Conservation (phyloP, 106 monocot genomes). For the Dendrobium huoshanense region DNA sequence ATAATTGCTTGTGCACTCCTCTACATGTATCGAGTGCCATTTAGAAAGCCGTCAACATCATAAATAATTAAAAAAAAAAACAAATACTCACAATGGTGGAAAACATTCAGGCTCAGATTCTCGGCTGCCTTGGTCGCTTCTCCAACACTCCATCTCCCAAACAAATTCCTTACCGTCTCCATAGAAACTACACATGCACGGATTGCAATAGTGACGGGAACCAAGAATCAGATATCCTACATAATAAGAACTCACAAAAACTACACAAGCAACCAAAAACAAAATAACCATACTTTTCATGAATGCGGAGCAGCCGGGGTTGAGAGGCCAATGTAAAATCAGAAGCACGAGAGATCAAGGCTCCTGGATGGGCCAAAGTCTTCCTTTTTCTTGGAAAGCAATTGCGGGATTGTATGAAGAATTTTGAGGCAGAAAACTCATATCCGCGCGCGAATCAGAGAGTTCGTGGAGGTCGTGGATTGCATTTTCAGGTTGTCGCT, state of each 20-base stretch:
- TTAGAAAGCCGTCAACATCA: too few relatives aligned
- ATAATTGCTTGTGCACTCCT: too few relatives aligned
- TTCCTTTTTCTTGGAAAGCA: too few relatives aligned
- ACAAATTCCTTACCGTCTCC: constrained; percentile 28
- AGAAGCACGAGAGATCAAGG: too few relatives aligned
- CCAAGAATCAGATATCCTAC: not conserved
- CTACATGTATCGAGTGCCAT: too few relatives aligned
- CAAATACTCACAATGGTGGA: constrained; percentile 50
- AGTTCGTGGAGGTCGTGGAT: too few relatives aligned
- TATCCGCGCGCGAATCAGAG: too few relatives aligned
- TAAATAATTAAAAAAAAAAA: not conserved
- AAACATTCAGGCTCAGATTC: constrained; percentile 36
- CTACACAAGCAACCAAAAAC: not conserved
- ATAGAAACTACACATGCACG: constrained; percentile 20
- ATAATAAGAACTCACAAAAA: not conserved
- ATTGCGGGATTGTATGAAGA: too few relatives aligned
- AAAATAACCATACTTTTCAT: not conserved
- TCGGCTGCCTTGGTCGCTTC: constrained; percentile 41
- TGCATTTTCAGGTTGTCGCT: too few relatives aligned
- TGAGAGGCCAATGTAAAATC: too few relatives aligned
- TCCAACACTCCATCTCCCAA: constrained; percentile 35
- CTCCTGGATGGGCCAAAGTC: too few relatives aligned
- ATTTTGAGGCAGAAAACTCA: too few relatives aligned
- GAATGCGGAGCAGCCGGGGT: not conserved
- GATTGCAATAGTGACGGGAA: not conserved